Base-by-base conservation (phyloP, 306 rosid species). In the Dalbergia oliveri region DNA sequence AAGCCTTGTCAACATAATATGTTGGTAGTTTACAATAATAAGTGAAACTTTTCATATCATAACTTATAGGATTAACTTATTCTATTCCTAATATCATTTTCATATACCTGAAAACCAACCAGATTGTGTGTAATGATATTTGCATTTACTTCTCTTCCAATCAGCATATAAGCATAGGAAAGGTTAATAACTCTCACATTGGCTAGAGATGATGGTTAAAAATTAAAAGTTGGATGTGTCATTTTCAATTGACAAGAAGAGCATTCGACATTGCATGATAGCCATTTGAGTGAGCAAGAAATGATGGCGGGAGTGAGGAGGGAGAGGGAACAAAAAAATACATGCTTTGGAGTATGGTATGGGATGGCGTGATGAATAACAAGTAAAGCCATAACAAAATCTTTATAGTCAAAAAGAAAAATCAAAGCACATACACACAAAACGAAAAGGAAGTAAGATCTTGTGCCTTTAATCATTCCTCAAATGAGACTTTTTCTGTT, bases 391-490 rank as follows among this genome's bases (percentile, higher is more conserved):
- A 65, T 58, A 15, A 51, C 73, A 74, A 82, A 78, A 68, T 16
- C 67, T 84, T 84, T 82, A 6, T 78, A 83, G 90, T 91, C 87
- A 91, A 91, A 90, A 87, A 85, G 75, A 72, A 84, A 77, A 69
- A 73, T 53, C 85, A 86, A 81, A 81, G 84, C 72, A 81, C 18
- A 79, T 15, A 73, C 69, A 49, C 51, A 72, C 66, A 78, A 84
- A 65, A 56, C 65, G 65, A 65, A 86, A 84, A 80, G 81, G 65
- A 58, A 68, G 73, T 39, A 23, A 79, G 73, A 86, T 81, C 15
- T 45, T 50, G 73, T 68, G 74, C 87, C 90, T 87, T 89, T 91
- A 87, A 91, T 89, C 88, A 89, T 88, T 86, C 85, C 81, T 82
- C 72, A 69, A 84, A 81, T 79, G 76, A 83, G 66, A 73, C 84